Evolutionary conservation across 108 stramenopile genomes (phyloP).

Genomic region (Nitzschia sp.): DNA sequence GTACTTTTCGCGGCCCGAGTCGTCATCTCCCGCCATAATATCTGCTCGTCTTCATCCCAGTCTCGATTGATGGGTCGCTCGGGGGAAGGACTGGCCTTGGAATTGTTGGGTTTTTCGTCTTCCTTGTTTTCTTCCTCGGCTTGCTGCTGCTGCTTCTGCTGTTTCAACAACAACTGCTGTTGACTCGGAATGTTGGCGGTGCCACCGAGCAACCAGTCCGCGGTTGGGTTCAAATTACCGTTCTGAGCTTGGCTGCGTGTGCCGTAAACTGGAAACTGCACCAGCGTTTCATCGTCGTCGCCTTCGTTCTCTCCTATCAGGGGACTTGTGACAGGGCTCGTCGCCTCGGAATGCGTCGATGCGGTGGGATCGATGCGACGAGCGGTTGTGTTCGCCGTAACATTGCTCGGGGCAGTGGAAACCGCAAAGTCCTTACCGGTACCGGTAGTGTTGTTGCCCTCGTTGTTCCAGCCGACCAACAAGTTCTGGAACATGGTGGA

Average conservation of each 20-base stretch:
- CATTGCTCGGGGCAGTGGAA: not conserved
- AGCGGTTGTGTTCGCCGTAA: not conserved
- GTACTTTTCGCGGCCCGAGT: not conserved
- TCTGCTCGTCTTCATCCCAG: constrained; percentile 41
- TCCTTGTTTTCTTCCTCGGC: constrained; percentile 13
- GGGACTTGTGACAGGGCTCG: not conserved
- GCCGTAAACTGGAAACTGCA: constrained; percentile 77
- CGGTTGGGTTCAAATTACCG: constrained; percentile 31
- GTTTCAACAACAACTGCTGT: constrained; percentile 16
- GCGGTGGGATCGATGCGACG: not conserved
- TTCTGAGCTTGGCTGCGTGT: constrained; percentile 36
- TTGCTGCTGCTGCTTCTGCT: constrained; percentile 25
- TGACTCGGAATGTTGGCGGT: constrained; percentile 34
- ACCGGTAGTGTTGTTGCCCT: not conserved
- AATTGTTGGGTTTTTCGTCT: not conserved
- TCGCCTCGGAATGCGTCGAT: not conserved
- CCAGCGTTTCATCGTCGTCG: constrained; percentile 67
- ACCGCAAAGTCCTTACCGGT: not conserved
- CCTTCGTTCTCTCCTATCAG: constrained; percentile 18
- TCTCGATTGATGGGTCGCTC: constrained; percentile 10
- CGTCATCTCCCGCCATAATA: constrained; percentile 25
- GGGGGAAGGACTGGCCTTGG: not conserved
- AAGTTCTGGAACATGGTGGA: not conserved
- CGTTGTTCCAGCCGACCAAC: not conserved
- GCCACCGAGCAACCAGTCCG: constrained; percentile 43